phyloP scores from a whole-genome alignment of 2,329 filamentous ascomycete species.

The Hypoxylon sp. region DNA sequence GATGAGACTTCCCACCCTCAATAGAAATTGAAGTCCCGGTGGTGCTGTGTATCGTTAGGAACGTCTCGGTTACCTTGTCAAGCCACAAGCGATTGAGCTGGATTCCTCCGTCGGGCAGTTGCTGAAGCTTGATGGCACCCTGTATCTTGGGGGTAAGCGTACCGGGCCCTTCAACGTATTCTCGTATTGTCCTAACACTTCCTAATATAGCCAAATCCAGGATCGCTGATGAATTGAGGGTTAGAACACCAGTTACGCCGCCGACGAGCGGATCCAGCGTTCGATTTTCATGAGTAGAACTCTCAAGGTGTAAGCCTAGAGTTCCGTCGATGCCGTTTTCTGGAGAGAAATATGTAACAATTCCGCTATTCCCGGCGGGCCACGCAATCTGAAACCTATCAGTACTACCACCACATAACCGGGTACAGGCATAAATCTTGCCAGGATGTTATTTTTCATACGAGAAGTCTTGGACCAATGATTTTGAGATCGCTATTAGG shows the following conservation, averaged over 20 bases:
- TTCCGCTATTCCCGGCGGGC: constrained; percentile 72
- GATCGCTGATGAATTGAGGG: constrained; percentile 65
- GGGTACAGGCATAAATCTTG: too few species aligned
- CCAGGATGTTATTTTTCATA: constrained; percentile 39
- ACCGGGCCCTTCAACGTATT: constrained; percentile 67
- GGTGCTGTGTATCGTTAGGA: constrained; percentile 56
- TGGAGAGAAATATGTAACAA: constrained; percentile 64
- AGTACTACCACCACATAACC: constrained; percentile 8
- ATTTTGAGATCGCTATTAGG: constrained; percentile 61
- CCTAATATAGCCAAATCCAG: constrained; percentile 67
- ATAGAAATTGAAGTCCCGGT: constrained; percentile 48
- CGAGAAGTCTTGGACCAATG: constrained; percentile 65
- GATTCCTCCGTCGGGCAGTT: constrained; percentile 53
- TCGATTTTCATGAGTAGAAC: constrained; percentile 54
- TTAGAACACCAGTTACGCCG: constrained; percentile 61
- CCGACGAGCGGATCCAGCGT: constrained; percentile 58
- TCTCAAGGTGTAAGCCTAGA: constrained; percentile 61
- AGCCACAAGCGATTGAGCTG: constrained; percentile 65
- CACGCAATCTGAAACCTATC: constrained; percentile 55
- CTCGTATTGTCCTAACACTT: constrained; percentile 69
- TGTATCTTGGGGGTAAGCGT: constrained; percentile 63
- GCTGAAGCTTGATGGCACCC: constrained; percentile 56
- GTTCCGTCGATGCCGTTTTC: constrained; percentile 61
- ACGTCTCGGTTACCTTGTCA: constrained; percentile 67
- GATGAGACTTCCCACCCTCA: constrained; percentile 50